Evolutionary conservation across 345 rosid genomes (phyloP).

Genomic region (Aquilaria sinensis): DNA sequence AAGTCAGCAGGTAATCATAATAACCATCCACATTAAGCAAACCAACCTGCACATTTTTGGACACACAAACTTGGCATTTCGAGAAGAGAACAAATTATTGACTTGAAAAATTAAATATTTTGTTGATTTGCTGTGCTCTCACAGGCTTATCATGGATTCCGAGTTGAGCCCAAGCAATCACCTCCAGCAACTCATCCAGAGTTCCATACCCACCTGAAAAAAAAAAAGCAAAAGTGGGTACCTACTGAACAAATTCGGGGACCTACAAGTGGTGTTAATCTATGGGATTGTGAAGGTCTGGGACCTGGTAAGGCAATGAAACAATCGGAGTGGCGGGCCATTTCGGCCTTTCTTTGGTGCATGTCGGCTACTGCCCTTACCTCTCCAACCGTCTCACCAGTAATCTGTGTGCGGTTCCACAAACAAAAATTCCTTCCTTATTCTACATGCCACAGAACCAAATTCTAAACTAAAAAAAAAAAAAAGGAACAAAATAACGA

Average conservation of each 20-base stretch:
- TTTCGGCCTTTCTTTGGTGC: constrained; percentile 62
- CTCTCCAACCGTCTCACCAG: constrained; percentile 65
- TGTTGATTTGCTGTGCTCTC: constrained; percentile 9
- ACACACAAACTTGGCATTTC: no score
- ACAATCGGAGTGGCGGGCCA: constrained; percentile 56
- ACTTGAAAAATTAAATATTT: neutral
- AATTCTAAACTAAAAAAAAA: neutral
- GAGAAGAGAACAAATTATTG: no score
- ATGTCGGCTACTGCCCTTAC: constrained; percentile 49
- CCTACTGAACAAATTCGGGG: neutral
- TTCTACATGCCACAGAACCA: neutral
- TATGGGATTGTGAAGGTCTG: neutral
- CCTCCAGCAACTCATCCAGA: constrained; percentile 48
- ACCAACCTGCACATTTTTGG: constrained; percentile 31
- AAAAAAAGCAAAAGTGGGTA: neutral
- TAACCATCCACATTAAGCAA: constrained; percentile 53
- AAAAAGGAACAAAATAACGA: neutral
- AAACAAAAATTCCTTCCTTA: neutral
- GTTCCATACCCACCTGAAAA: constrained; percentile 53
- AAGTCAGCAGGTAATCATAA: constrained; percentile 32
- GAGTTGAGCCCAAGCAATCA: constrained; percentile 49
- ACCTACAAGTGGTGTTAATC: no score
- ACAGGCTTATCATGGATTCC: constrained; percentile 59
- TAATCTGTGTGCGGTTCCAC: constrained; percentile 29
- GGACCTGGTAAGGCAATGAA: constrained; percentile 56